phyloP scores from a whole-genome alignment of 306 rosid genomes.

The Gastrolobium bilobum region DNA sequence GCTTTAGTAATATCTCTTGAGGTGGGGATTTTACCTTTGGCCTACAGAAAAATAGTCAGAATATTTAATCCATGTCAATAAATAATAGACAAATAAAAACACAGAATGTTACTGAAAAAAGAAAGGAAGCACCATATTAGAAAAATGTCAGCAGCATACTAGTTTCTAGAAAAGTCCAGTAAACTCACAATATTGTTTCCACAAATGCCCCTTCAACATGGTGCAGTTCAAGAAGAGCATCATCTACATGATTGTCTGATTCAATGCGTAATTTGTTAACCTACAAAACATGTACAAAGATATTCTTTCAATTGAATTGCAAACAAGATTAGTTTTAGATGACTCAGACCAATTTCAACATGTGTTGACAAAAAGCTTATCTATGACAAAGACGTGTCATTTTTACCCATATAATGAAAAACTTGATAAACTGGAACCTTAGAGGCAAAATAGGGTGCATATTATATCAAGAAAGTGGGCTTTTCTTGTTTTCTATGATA shows the following conservation, averaged over 20 bases:
- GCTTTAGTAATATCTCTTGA: constrained; percentile 81
- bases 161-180: constrained; percentile 13
- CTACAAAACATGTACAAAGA: constrained; percentile 55
- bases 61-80: constrained; percentile 42
- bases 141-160: constrained; percentile 39
- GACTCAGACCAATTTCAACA: constrained; percentile 37
- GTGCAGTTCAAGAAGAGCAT: constrained; percentile 70
- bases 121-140: constrained; percentile 29
- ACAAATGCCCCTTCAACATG: constrained; percentile 96
- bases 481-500: constrained; percentile 19
- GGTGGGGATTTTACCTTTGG: constrained; percentile 91
- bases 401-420: constrained; percentile 19
- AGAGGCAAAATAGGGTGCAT: neutral
- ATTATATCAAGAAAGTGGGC: neutral
- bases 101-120: constrained; percentile 4
- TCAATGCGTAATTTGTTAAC: constrained; percentile 80
- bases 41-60: constrained; percentile 62
- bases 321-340: constrained; percentile 36
- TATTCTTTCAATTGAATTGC: constrained; percentile 39
- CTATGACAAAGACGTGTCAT: constrained; percentile 10
- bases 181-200: constrained; percentile 88
- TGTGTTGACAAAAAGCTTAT: constrained; percentile 27
- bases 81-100: constrained; percentile 7
- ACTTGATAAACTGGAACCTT: constrained; percentile 10
- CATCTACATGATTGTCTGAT: constrained; percentile 69